Base-by-base conservation (phyloP, 2,329 filamentous ascomycete species). In the Thermothelomyces thermophilus region DNA sequence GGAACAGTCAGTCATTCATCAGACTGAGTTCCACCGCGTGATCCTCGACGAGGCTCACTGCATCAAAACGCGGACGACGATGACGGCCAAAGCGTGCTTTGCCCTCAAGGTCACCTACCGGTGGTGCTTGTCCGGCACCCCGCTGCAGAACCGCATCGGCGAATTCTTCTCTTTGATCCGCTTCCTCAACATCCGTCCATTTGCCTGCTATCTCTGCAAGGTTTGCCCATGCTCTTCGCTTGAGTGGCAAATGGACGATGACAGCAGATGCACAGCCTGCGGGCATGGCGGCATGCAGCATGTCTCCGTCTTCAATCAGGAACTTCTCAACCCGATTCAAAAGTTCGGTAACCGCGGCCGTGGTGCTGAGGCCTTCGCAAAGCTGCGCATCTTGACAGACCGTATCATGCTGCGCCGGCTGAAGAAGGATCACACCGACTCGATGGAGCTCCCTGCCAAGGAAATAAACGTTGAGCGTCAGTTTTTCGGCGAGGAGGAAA, bases 401-500 rank as follows among this genome's bases (percentile, higher is more conserved):
- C 84, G 88, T 24, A 91, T 98, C 66, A 98, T 98, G 93, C 75
- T 97, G 55, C 86, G 93, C 48, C 89, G 93, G 30, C 79, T 95
- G 66, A 98, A 98, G 74, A 87, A 86, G 58, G 90, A 98, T 62
- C 83, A 97, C 62, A 95, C 88, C 16, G 83, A 91, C 52, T 86
- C 90, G 0, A 95, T 98, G 90, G 93, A 97, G 64, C 78, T 98
- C 26, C 93, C 93, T 1, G 87, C 94, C 45, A 98, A 97, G 71
- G 87, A 96, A 62, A 84, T 97, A 46, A 80, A 89, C 50, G 83
- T 98, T 35, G 86, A 95, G 63, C 87, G 91, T 46, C 90, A 97
- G 66, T 97, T 96, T 68, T 98, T 98, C 62, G 90, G 91, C 43
- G 90, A 95, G 60, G 89, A 91, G 37, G 93, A 98, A 68, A 90